Conservation (phyloP, 495 filamentous ascomycete species). For the Pyrenopolyporus hunteri region DNA sequence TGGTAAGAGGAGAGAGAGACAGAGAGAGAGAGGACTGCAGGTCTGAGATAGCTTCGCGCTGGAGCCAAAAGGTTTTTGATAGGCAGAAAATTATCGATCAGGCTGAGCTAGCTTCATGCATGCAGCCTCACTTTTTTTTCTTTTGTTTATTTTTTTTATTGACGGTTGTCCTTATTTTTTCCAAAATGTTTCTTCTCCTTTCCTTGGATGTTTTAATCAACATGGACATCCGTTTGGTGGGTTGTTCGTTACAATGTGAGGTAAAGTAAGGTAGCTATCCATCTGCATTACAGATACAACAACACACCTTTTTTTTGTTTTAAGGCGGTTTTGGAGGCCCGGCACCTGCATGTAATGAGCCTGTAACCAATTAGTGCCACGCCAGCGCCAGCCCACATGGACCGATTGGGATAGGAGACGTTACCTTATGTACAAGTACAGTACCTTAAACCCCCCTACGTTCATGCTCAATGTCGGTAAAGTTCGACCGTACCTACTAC, state of each 20-base stretch:
- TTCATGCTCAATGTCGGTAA: too few relatives aligned
- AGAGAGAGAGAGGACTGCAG: constrained; percentile 5
- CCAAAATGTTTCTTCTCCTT: too few relatives aligned
- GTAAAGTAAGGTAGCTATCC: not conserved
- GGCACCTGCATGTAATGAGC: constrained; percentile 1
- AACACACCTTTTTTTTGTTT: too few relatives aligned
- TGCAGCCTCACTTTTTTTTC: constrained; percentile 32
- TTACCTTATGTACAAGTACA: not conserved
- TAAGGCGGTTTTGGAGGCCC: not conserved
- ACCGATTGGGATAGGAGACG: constrained; percentile 11
- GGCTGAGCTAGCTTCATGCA: constrained; percentile 30
- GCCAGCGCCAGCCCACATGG: constrained; percentile 10
- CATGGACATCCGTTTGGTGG: not conserved
- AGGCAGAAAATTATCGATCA: constrained; percentile 16
- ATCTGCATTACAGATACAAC: too few relatives aligned
- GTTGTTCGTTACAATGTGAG: not conserved
- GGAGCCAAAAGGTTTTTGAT: constrained; percentile 5
- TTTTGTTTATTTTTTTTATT: not conserved
- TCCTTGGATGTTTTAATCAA: not conserved
- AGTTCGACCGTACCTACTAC: too few relatives aligned
- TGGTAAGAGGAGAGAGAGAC: not conserved
- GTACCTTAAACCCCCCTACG: too few relatives aligned
- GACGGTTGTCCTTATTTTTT: too few relatives aligned
- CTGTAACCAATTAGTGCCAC: constrained; percentile 17
- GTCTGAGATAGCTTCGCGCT: constrained; percentile 7